Evolutionary conservation across 2,329 filamentous ascomycete species (phyloP), one percentile per base, ranked within the genome.

Genomic region (Colletotrichum falcatum): DNA sequence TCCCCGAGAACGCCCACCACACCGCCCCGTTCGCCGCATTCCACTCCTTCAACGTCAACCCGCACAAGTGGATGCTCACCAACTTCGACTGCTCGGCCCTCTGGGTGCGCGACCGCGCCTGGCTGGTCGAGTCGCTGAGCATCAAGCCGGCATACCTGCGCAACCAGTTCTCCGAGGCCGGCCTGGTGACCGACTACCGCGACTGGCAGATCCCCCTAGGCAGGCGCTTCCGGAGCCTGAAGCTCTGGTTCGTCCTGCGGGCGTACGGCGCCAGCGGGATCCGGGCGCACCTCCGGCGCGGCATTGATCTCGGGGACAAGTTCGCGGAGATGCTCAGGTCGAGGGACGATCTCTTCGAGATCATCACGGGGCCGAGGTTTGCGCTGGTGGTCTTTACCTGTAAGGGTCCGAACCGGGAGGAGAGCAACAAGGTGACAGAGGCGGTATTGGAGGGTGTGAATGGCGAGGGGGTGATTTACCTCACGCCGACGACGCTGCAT

Each of bases 121-220:
- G 94, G 81, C 88, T 98, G n/a, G 94, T 92, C 53, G 87, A 91
- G 72, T 92, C 94, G 0, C 87, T 97, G 51, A 91, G 89, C 77
- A 92, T 96, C 78, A 91, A 91, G 20, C 93, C 93, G 0, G 87
- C 91, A 5, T 98, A 97, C 83, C 89, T 98, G 35, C 81, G 90
- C 73, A 98, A 98, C 81, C 84, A 89, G 5, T 94, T 91, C 82
- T 93, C 92, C 4, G 94, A 96, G 75, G 89, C 87, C 46, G 94
- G 94, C 0, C 87, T 95, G 2, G 95, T 98, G 1, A 97, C 94
- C 30, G 95, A 98, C 81, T 98, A 97, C 84, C 90, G 95, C 56
- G 95, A 98, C 85, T 98, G 95, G 95, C 94, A 97, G 82, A 97
- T 98, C 76, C 94, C 95, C 0, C 90, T 98, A 0, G 95, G 95